Percentiles rank a stretch among this genome's conserved stretches.
Evolutionary conservation across 306 rosid species (phyloP).

Genomic region (Psophocarpus tetragonolobus): DNA sequence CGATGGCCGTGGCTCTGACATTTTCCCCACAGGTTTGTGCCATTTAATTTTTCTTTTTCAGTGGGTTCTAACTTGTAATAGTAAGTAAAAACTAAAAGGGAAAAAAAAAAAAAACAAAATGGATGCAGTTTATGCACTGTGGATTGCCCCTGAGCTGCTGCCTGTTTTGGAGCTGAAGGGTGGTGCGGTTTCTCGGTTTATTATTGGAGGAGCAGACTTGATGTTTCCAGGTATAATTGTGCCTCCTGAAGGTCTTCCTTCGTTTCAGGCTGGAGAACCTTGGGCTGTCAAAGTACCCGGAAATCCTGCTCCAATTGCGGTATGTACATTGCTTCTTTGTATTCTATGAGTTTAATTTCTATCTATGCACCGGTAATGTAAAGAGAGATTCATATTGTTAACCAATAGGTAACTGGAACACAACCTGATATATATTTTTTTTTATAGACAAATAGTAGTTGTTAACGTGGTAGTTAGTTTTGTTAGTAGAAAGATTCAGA

Average conservation of each 20-base stretch:
- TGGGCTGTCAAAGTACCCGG: slow-evolving; percentile 98
- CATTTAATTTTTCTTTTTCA: background rate
- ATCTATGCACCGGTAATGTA: background rate
- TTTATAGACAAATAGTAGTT: too few species aligned
- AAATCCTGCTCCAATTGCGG: slow-evolving; percentile 94
- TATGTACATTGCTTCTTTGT: slow-evolving; percentile 8
- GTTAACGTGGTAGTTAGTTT: too few species aligned
- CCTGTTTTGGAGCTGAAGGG: slow-evolving; percentile 84
- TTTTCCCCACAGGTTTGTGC: slow-evolving; percentile 77
- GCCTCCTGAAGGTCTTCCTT: slow-evolving; percentile 81
- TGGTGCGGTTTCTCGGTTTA: slow-evolving; percentile 82
- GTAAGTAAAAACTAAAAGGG: background rate
- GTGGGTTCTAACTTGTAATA: background rate
- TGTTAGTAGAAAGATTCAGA: too few species aligned
- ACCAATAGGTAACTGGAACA: too few species aligned
- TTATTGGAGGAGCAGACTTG: slow-evolving; percentile 94
- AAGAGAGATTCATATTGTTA: background rate
- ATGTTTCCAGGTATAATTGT: slow-evolving; percentile 94
- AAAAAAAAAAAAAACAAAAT: background rate
- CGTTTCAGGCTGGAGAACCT: slow-evolving; percentile 66
- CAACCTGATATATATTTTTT: too few species aligned
- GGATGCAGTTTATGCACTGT: slow-evolving; percentile 79
- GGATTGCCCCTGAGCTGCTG: slow-evolving; percentile 82
- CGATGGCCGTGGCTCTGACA: slow-evolving; percentile 82
- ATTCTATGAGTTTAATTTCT: background rate